These are phyloP conservation scores for Microsporum ferrugineum DNA, from an alignment of 2,329 filamentous ascomycete species.

Conservation along the genomic window DNA sequence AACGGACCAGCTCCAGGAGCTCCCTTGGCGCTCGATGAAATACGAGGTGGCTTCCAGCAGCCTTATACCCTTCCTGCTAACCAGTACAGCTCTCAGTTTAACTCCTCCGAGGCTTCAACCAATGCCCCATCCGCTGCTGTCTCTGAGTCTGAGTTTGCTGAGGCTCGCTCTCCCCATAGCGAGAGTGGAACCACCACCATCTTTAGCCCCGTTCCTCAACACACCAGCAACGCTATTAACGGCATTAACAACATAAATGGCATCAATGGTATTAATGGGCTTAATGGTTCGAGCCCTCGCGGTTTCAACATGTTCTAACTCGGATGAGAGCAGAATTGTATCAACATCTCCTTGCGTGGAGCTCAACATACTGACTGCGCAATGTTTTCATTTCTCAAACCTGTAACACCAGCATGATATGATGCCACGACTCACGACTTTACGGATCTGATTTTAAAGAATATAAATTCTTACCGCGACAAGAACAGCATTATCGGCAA, in stretches of 20 bases:
- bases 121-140: neutral
- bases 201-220: conserved; percentile 23
- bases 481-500: conserved; percentile 4
- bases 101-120: neutral
- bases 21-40: conserved; percentile 28
- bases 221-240: conserved; percentile 14
- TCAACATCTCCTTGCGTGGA: conserved; percentile 4
- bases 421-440: conserved; percentile 8
- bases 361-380: neutral
- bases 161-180: neutral
- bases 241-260: conserved; percentile 13
- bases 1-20: conserved; percentile 32
- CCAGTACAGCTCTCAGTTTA: conserved; percentile 17
- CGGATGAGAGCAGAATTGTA: neutral
- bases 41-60: conserved; percentile 23
- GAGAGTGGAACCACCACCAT: conserved; percentile 21
- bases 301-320: conserved; percentile 10
- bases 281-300: conserved; percentile 8
- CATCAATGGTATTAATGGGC: conserved; percentile 10
- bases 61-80: conserved; percentile 19
- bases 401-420: conserved; percentile 7
- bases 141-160: neutral
- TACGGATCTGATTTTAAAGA: conserved; percentile 6
- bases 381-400: conserved; percentile 5
- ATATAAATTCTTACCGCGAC: conserved; percentile 6